These are phyloP conservation scores for Athelia sp. DNA, from an alignment of 1,284 basidiomycete species.

Conservation along the genomic window DNA sequence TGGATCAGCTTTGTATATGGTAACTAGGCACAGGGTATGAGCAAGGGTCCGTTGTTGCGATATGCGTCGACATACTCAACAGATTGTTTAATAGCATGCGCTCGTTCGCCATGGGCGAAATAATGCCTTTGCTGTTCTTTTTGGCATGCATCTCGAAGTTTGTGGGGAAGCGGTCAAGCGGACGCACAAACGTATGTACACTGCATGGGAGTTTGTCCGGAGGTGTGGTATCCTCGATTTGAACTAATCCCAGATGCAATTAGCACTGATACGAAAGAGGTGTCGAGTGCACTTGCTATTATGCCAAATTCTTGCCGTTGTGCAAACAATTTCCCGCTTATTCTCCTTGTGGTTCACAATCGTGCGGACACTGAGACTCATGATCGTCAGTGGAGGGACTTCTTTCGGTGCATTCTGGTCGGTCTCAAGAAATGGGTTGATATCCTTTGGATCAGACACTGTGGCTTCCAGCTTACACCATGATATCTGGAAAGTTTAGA, in stretches of 20 bases:
- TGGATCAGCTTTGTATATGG: constrained; percentile 85
- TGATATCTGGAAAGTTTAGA: constrained; percentile 53
- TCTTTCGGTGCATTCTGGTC: constrained; percentile 76
- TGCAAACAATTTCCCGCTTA: constrained; percentile 89
- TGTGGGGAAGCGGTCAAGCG: constrained; percentile 85
- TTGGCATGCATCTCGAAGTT: constrained; percentile 75
- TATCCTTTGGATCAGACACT: constrained; percentile 81
- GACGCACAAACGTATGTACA: constrained; percentile 88
- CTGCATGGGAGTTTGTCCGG: constrained; percentile 82
- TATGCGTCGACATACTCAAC: constrained; percentile 48
- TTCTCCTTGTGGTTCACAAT: constrained; percentile 95
- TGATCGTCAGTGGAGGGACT: constrained; percentile 85
- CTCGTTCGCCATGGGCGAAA: constrained; percentile 80
- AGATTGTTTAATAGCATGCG: constrained; percentile 82
- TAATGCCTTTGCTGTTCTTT: constrained; percentile 61
- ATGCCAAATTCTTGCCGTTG: constrained; percentile 83
- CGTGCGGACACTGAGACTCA: constrained; percentile 87
- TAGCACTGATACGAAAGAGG: background rate
- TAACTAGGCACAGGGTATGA: constrained; percentile 39
- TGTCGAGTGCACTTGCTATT: constrained; percentile 53
- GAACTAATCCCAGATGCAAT: constrained; percentile 41
- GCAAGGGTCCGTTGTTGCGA: background rate
- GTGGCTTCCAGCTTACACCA: constrained; percentile 96
- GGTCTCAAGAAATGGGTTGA: constrained; percentile 78
- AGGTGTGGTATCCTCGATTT: constrained; percentile 86